Evolutionary conservation across 805 yeast genomes (phyloP), one percentile per base, ranked within the genome.

Genomic region (Candida morakotiae): DNA sequence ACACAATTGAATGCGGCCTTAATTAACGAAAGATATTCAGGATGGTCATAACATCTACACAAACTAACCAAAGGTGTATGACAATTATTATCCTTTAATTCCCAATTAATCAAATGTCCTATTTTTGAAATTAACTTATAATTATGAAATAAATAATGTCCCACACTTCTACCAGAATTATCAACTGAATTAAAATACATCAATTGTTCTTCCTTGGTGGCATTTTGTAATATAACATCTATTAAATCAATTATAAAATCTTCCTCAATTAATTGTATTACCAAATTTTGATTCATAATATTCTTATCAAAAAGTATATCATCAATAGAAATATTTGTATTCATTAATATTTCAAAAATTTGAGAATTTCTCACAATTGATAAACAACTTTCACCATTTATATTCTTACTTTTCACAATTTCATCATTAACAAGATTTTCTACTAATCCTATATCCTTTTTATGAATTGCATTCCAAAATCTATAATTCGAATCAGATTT

Each of bases 41-140:
- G 62, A 45, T 84, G 88, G 54, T 88, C 96, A 57, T 89, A 89
- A 45, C 88, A 78, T 38, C 96, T 62, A 45, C 87, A 79, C 2
- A 86, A 59, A 2, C 87, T 73, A 56, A 83, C 77, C 8, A 91
- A 60, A 0, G 97, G 94, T 0, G 97, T 86, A 47, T 84, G 86
- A 0, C 81, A 77, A 41, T 73, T 77, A 9, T 49, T 44, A 52
- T 89, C 97, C 35, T 71, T 72, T 10, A 59, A 53, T 5, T 64
- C 68, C 97, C 97, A 91, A 48, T 85, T 69, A 4, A 88, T 62
- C 30, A 64, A 71, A 1, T 53, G 53, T 0, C 95, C 94, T 9
- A 87, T 54, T 11, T 49, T 52, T 5, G 53, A 49, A 10, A 87
- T 70, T 1, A 84, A 56, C 2, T 67, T 60, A 15, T 71, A 61